Base-by-base conservation (phyloP, 306 rosid species). In the Prunus davidiana region DNA sequence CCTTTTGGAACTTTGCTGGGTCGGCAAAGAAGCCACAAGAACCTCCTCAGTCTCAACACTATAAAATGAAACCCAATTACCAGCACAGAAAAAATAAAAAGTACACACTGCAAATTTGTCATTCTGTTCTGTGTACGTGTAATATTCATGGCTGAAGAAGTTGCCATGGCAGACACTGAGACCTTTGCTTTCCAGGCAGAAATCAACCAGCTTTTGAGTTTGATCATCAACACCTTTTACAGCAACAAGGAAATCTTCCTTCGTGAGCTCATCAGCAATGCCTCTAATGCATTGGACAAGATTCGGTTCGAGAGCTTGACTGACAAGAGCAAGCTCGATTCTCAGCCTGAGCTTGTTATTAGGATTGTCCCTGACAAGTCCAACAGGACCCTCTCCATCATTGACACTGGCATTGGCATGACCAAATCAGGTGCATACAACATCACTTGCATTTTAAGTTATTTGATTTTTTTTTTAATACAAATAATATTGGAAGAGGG, bases 241-340 rank as follows among this genome's bases (percentile, higher is more conserved):
- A 83, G 65, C 70, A 83, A 83, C 73, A 83, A 72, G 60, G 71
- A 83, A 76, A 78, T 82, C 43, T 78, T 82, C 74, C 86, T 82
- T 19, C 71, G 83, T 8, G 83, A 78, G 65, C 80, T 82, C 66
- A 78, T 82, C 34, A 82, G 75, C 80, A 82, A 74, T 41, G 60
- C 83, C 64, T 82, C 83, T 24, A 62, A 82, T 70, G 84, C 84
- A 0, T 56, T 84, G 80, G 84, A 80, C 51, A 80, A 72, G 65
- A 84, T 80, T 66, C 30, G 77, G 38, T 84, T 72, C 43, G 82
- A 84, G 70, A 63, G 87, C 77, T 70, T 84, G 45, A 80, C 74
- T 5, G 84, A 84, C 65, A 77, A 77, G 56, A 73, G 74, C 69
- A 68, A 73, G 77, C 80, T 84, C 18, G 82, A 80, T 12, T 10